phyloP scores from a whole-genome alignment of 2,329 filamentous ascomycete genomes.

The Colletotrichum sp. region DNA sequence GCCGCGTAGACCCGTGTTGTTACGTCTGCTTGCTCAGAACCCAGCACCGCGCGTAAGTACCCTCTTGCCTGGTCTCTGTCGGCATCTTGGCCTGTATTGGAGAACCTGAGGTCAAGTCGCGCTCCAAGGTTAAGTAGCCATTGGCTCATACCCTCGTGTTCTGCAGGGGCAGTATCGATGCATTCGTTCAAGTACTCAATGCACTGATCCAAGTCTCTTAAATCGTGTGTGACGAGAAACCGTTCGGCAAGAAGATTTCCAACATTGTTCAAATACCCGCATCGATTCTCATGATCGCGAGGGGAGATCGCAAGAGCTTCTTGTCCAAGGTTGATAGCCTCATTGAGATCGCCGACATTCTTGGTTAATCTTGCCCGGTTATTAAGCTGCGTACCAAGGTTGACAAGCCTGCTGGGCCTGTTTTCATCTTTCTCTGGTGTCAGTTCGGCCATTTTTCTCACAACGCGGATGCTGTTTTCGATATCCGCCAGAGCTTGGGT shows the following conservation, averaged over 20 bases:
- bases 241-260: not conserved
- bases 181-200: too few species aligned
- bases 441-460: fast-evolving
- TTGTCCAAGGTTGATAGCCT: not conserved
- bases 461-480: fast-evolving
- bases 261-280: not conserved
- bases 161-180: not conserved
- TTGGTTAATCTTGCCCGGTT: fast-evolving
- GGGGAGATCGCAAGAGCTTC: fast-evolving
- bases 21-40: not conserved
- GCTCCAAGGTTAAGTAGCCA: not conserved
- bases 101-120: not conserved
- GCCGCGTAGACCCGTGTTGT: not conserved
- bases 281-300: not conserved
- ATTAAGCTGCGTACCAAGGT: fast-evolving
- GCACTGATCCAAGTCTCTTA: not conserved
- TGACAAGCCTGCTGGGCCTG: not conserved
- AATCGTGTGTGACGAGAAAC: fast-evolving
- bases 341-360: not conserved
- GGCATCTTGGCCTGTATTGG: fast-evolving
- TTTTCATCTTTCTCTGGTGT: not conserved
- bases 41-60: fast-evolving
- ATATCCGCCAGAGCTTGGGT: not conserved
- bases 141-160: too few species aligned
- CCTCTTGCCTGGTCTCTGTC: not conserved